A percentile compares a stretch with the other conserved stretches of the same genome.
Evolutionary conservation across 345 rosid species (phyloP).

Genomic region (Gossypium bickii): DNA sequence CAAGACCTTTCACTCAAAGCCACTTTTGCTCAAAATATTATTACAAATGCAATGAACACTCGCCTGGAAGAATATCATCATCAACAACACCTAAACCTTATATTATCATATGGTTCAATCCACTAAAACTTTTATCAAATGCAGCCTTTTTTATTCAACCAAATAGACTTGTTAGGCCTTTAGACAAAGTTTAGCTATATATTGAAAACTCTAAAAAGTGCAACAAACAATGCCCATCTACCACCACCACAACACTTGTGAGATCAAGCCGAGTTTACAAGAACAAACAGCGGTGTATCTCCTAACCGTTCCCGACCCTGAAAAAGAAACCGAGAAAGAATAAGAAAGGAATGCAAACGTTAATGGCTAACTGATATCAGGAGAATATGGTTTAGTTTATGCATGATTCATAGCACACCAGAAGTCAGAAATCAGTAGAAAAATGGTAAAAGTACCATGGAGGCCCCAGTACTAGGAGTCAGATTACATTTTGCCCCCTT

Average conservation of each 20-base stretch:
- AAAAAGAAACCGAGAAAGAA: constrained; percentile 6
- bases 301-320: constrained; percentile 82
- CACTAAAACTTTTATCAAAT: background rate
- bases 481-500: too few species aligned
- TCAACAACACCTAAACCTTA: too few species aligned
- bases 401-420: background rate
- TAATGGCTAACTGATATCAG: background rate
- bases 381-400: background rate
- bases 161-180: constrained; percentile 9
- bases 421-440: background rate
- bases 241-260: background rate
- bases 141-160: background rate
- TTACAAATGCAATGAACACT: too few species aligned
- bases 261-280: constrained; percentile 44
- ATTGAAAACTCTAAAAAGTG: background rate
- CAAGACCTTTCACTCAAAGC: too few species aligned
- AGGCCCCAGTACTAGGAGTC: too few species aligned
- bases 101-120: background rate
- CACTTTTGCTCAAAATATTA: too few species aligned
- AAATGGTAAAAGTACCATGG: too few species aligned
- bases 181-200: constrained; percentile 10
- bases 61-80: background rate
- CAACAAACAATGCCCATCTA: background rate
- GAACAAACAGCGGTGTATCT: constrained; percentile 74
- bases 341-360: background rate